Conservation (phyloP, 1,284 basidiomycete genomes). For the Malassezia cuniculi region DNA sequence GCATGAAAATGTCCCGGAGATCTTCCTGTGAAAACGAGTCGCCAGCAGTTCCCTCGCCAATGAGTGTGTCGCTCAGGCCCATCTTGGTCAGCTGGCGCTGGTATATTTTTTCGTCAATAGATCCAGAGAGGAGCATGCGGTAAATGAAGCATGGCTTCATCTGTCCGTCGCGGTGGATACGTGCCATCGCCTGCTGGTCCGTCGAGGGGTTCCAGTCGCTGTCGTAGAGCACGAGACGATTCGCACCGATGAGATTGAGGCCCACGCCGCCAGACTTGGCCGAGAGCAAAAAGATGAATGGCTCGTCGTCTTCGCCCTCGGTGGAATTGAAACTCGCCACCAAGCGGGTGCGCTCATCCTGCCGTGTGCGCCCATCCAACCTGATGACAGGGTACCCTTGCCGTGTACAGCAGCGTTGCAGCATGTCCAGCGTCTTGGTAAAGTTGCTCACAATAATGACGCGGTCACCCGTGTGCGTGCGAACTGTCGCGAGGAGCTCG, state of each 20-base stretch:
- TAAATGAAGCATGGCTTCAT: slow-evolving; percentile 78
- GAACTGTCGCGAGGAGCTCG: slow-evolving; percentile 57
- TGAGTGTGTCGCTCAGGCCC: slow-evolving; percentile 56
- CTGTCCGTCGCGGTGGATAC: slow-evolving; percentile 74
- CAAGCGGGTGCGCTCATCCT: slow-evolving; percentile 23
- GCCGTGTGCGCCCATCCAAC: slow-evolving; percentile 58
- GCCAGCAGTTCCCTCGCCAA: slow-evolving; percentile 28
- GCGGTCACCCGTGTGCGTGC: slow-evolving; percentile 60
- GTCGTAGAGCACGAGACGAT: slow-evolving; percentile 70
- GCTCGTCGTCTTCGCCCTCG: slow-evolving; percentile 10
- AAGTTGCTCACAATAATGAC: slow-evolving; percentile 44
- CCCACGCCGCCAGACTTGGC: slow-evolving; percentile 96
- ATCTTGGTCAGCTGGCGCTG: slow-evolving; percentile 90
- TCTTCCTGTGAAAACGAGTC: slow-evolving; percentile 35
- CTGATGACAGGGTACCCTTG: slow-evolving; percentile 52
- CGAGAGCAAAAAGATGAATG: slow-evolving; percentile 77
- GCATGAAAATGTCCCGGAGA: slow-evolving; percentile 67
- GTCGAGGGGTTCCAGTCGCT: slow-evolving; percentile 83
- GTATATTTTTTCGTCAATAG: slow-evolving; percentile 46
- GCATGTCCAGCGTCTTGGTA: slow-evolving; percentile 69
- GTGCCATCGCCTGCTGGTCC: slow-evolving; percentile 92
- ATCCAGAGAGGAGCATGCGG: slow-evolving; percentile 55
- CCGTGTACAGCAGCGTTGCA: slow-evolving; percentile 51
- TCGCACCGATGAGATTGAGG: slow-evolving; percentile 95
- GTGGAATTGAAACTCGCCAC: slow-evolving; percentile 32